Conservation (phyloP, 768 basidiomycete genomes). For the Dacryopinax spathularia region DNA sequence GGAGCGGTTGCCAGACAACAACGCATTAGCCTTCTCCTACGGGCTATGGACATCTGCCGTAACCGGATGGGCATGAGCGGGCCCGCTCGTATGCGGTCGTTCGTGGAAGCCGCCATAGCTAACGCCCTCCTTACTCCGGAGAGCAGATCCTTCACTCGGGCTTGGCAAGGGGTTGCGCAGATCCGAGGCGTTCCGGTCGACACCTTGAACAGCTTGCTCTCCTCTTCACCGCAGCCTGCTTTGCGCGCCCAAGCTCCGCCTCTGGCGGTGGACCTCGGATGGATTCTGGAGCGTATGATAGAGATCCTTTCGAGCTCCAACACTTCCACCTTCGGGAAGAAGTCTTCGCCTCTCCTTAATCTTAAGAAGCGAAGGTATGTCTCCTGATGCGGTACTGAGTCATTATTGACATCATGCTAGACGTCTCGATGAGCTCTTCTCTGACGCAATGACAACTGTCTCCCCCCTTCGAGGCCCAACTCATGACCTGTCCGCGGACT, state of each 20-base stretch:
- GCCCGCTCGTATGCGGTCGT: conserved; percentile 60
- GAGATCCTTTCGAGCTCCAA: conserved; percentile 67
- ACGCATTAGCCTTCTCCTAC: conserved; percentile 58
- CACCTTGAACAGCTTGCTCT: conserved; percentile 42
- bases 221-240: conserved; percentile 9
- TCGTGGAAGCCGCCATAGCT: conserved; percentile 60
- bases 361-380: conserved; percentile 68
- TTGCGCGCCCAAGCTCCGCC: conserved; percentile 23
- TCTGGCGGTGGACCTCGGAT: conserved; percentile 62
- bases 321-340: conserved; percentile 40
- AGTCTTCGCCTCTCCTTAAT: conserved; percentile 52
- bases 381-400: neutral
- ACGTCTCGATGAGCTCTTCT: conserved; percentile 40
- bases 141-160: conserved; percentile 60
- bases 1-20: conserved; percentile 50
- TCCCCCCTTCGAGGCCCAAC: conserved; percentile 29
- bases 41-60: conserved; percentile 60
- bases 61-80: conserved; percentile 30
- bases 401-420: conserved; percentile 12
- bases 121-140: conserved; percentile 68
- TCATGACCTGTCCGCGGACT: conserved; percentile 30
- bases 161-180: conserved; percentile 62
- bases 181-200: conserved; percentile 49
- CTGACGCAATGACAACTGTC: conserved; percentile 44
- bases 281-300: conserved; percentile 68